Evolutionary conservation across 2,329 filamentous ascomycete genomes (phyloP), one percentile per base, ranked within the genome.

Genomic region (Huntiella abstrusa): DNA sequence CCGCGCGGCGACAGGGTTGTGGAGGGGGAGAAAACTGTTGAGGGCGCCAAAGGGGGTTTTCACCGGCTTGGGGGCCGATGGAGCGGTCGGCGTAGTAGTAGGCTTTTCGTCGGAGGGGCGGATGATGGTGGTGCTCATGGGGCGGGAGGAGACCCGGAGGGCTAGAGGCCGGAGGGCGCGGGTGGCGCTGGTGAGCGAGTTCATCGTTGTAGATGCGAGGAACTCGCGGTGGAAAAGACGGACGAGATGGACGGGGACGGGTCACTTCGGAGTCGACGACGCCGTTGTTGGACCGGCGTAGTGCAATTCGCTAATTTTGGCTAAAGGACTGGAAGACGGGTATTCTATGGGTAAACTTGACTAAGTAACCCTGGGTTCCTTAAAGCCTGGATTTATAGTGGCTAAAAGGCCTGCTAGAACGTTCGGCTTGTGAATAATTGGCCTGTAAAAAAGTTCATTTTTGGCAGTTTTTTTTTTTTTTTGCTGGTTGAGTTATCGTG

Each of bases 81-180:
- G 4, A 11, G 37, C 41, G 7, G 38, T 12, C 17, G 46, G 22
- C 2, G 36, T 8, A 12, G 41, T 38, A 16, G 4, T 22, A 3
- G 41, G 40, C 10, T 33, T 19, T 43, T 47, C 40, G 33, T 49
- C 45, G 36, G 39, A 44, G 50, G 35, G 51, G 49, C 49, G 41
- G 49, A 46, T 47, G 51, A 53, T 46, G 41, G 52, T 48, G 49
- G 49, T 43, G 17, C 39, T 50, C 49, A 55, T 49, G 54, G 51
- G 50, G 52, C 50, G 34, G 51, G 47, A 34, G 33, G 43, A 49
- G 28, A 47, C 38, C 16, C 46, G 49, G 43, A 15, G 33, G 15
- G 10, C 32, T 32, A 36, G 15, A 12, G 49, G 47, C 38, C 47
- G 47, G 34, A 43, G 19, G 36, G 49, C 42, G 3, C 51, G 45